A percentile compares a stretch with the other conserved stretches of the same genome.
These are phyloP conservation scores for Paramecium biaurelia DNA, from an alignment of 73 alveolate genomes.

Conservation along the genomic window DNA sequence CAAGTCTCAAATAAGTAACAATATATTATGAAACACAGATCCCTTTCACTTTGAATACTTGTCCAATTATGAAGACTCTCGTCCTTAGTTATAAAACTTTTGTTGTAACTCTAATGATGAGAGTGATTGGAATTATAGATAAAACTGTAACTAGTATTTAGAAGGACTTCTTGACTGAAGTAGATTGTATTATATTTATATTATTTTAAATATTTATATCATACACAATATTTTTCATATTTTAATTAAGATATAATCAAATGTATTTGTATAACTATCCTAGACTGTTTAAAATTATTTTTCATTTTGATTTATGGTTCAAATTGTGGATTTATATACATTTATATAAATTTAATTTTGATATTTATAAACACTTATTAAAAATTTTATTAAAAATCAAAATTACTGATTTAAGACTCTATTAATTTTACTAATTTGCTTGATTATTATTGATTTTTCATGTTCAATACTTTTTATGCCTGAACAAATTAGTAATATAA, in stretches of 20 bases:
- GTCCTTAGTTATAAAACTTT: not conserved
- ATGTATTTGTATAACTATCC: not conserved
- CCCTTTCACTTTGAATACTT: not conserved
- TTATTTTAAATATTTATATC: not conserved
- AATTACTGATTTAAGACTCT: not conserved
- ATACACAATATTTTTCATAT: not conserved
- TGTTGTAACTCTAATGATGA: not conserved
- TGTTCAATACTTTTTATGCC: too few species aligned
- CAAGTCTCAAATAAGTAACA: not conserved
- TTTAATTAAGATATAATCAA: not conserved
- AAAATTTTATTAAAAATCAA: not conserved
- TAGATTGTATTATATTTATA: not conserved
- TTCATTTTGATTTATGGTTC: too few species aligned
- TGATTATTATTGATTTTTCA: not conserved
- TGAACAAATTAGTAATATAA: too few species aligned
- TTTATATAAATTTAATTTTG: not conserved
- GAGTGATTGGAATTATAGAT: not conserved
- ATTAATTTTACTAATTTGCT: not conserved
- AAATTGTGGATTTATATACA: not conserved
- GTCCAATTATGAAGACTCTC: not conserved
- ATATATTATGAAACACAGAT: not conserved
- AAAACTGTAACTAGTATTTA: not conserved
- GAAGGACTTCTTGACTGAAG: not conserved
- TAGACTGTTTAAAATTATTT: not conserved
- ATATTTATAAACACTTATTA: not conserved